Evolutionary conservation across 768 basidiomycete genomes (phyloP), one percentile per base, ranked within the genome.

Genomic region (Porphyrellus cyaneotinctus): DNA sequence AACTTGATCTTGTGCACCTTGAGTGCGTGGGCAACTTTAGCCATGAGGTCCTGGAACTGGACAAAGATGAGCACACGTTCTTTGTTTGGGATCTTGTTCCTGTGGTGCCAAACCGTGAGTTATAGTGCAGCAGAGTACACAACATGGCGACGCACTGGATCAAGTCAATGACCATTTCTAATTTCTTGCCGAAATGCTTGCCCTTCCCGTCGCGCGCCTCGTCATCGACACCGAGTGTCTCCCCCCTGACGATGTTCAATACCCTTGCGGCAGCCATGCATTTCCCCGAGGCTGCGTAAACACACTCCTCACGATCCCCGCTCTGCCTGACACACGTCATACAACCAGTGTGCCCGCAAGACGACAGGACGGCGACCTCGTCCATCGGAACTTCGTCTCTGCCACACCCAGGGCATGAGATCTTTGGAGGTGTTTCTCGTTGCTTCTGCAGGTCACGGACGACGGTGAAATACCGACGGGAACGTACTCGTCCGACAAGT

Each of bases 41-140:
- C 84, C 81, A 89, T 91, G 53, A 97, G 78, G 71, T 97, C 94
- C 6, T 83, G 85, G 78, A 95, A 97, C 64, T 97, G 95, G n/a
- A 95, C 89, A 71, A 97, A 97, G 56, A 97, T 81, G 39, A 97
- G 80, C 17, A 94, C 81, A 9, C 91, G 85, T 61, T 97, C 91
- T 20, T 85, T 75, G 58, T 82, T 81, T 11, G 87, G 83, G 43
- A 93, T 78, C 37, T 74, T 72, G 51, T 81, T 80, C 64, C 88
- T 91, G 63, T 22, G 46, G n/a, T 23, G 10, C 8, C 35, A 46
- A 44, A 37, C 2, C 5, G 18, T 31, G 28, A 30, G 35, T 51
- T 2, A 50, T 31, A 37, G 32, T 24, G 22, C 43, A 39, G n/a
- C 14, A 10, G n/a, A 39, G 17, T 28, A 42, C 10, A 12, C 39